Evolutionary conservation across 2,329 filamentous ascomycete genomes (phyloP).

Genomic region (Fusarium ambrosium): DNA sequence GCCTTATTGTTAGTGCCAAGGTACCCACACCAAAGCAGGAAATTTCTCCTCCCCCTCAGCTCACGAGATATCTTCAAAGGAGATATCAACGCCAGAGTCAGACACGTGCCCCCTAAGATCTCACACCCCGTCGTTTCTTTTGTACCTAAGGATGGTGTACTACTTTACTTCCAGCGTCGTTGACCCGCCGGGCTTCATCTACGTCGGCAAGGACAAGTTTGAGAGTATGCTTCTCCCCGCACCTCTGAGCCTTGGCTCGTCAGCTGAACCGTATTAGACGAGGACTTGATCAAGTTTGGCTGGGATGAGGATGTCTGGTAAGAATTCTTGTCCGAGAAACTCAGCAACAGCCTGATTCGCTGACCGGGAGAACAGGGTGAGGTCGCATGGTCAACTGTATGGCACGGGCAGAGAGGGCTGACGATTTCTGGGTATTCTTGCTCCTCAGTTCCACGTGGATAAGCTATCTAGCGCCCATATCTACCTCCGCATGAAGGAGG

Average conservation of each 20-base stretch:
- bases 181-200: constrained; percentile 86
- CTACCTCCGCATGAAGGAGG: constrained; percentile 86
- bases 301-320: constrained; percentile 97
- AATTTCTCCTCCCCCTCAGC: constrained; percentile 39
- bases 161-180: constrained; percentile 93
- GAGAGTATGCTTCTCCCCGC: constrained; percentile 77
- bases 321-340: constrained; percentile 39
- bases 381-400: neutral
- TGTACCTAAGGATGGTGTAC: constrained; percentile 79
- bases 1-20: constrained; percentile 21
- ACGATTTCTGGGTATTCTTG: neutral
- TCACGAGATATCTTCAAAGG: neutral
- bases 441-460: constrained; percentile 90
- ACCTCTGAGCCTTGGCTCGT: constrained; percentile 12
- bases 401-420: neutral
- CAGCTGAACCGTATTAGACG: constrained; percentile 71
- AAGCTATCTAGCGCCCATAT: constrained; percentile 97
- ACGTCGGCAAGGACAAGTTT: constrained; percentile 98
- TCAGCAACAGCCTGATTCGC: neutral
- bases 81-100: neutral
- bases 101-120: neutral
- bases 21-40: constrained; percentile 32
- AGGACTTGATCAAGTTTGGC: constrained; percentile 94
- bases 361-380: constrained; percentile 39
- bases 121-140: neutral